These are phyloP conservation scores for Crucibulum laeve DNA, from an alignment of 768 basidiomycete genomes.

Conservation along the genomic window DNA sequence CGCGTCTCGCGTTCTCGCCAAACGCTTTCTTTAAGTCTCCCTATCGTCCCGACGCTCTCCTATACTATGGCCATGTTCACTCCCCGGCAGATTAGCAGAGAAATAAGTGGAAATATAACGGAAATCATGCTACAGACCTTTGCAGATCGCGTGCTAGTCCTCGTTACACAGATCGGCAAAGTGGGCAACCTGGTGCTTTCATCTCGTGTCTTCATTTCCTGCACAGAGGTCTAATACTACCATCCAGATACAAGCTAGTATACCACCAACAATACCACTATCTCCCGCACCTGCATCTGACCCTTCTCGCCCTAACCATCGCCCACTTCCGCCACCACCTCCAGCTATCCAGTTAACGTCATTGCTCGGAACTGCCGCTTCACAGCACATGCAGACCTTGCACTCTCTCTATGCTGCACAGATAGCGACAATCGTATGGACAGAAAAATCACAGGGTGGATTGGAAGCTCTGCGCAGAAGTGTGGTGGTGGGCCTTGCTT, in stretches of 20 bases:
- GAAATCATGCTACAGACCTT: constrained; percentile 78
- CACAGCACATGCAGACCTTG: constrained; percentile 64
- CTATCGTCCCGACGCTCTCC: constrained; percentile 5
- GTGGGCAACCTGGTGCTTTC: constrained; percentile 75
- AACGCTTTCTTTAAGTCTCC: neutral
- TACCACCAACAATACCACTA: constrained; percentile 62
- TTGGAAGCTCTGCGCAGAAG: constrained; percentile 44
- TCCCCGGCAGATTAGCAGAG: constrained; percentile 45
- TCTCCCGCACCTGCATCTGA: constrained; percentile 31
- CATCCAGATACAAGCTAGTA: constrained; percentile 71
- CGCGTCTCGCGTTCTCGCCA: too few species aligned
- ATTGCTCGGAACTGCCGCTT: constrained; percentile 71
- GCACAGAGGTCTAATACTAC: neutral
- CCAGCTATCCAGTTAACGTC: constrained; percentile 74
- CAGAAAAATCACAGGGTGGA: constrained; percentile 34
- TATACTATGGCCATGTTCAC: constrained; percentile 26
- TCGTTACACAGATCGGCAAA: constrained; percentile 89
- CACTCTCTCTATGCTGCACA: constrained; percentile 84
- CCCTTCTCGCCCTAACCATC: constrained; percentile 24
- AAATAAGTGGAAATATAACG: constrained; percentile 56
- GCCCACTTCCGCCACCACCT: constrained; percentile 52
- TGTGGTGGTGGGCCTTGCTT: constrained; percentile 73
- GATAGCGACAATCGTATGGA: constrained; percentile 82
- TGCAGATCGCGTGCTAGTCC: constrained; percentile 77
- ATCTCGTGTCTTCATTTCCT: constrained; percentile 2